These are phyloP conservation scores for Athelia psychrophila DNA, from an alignment of 1,284 basidiomycete genomes.

Conservation along the genomic window DNA sequence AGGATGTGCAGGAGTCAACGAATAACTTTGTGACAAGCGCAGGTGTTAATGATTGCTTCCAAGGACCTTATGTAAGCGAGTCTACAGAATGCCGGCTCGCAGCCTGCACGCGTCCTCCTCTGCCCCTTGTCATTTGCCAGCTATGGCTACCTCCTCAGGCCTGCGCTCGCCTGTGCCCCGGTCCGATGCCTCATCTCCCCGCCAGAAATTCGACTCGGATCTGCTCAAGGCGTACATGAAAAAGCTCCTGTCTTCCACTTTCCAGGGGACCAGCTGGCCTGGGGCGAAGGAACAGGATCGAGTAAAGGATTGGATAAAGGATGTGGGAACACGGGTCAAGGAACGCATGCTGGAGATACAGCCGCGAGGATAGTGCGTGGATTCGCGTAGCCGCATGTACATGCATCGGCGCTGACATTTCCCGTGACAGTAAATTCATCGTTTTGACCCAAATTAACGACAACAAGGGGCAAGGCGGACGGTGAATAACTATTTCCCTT, in stretches of 20 bases:
- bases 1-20: conserved; percentile 2
- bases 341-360: conserved; percentile 81
- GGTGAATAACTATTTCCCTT: conserved; percentile 40
- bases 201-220: conserved; percentile 69
- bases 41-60: no score
- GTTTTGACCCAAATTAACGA: conserved; percentile 80
- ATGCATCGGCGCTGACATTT: not conserved
- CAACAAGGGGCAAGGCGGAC: conserved; percentile 76
- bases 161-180: conserved; percentile 50
- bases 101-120: not conserved
- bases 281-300: conserved; percentile 64
- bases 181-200: conserved; percentile 53
- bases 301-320: conserved; percentile 73
- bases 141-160: conserved; percentile 39
- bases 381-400: not conserved
- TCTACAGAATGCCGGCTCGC: no score
- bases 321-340: conserved; percentile 78
- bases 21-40: not conserved
- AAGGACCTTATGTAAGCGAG: no score
- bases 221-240: conserved; percentile 74
- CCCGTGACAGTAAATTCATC: conserved; percentile 66
- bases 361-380: conserved; percentile 71
- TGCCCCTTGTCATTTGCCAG: conserved; percentile 3
- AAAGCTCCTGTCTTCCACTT: conserved; percentile 66
- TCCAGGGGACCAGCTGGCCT: conserved; percentile 64